Conservation (phyloP, 345 rosid genomes). For the Eucalyptus grandis region DNA sequence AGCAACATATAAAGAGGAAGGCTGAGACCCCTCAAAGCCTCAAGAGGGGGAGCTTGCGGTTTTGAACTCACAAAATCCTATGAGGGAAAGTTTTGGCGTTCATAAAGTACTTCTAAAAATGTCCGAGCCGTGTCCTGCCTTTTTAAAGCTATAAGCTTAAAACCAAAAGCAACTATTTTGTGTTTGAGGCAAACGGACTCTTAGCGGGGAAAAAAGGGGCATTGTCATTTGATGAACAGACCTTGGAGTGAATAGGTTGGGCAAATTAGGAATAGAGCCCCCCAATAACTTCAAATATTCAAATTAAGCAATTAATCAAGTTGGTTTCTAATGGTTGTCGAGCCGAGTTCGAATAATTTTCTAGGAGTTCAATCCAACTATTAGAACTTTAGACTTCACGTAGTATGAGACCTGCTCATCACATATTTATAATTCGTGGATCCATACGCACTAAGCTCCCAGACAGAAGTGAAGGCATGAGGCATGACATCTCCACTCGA, state of each 20-base stretch:
- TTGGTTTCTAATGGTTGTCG: background rate
- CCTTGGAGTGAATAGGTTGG: background rate
- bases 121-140: background rate
- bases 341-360: background rate
- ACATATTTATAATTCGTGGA: background rate
- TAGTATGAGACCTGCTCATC: background rate
- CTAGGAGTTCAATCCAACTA: background rate
- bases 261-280: background rate
- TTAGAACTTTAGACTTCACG: background rate
- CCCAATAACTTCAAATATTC: background rate
- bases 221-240: background rate
- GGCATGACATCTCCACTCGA: background rate
- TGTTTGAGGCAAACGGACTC: background rate
- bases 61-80: background rate
- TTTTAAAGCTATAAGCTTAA: background rate
- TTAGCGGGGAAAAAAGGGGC: background rate
- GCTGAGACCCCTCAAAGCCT: background rate
- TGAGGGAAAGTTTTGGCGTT: background rate
- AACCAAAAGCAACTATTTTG: background rate
- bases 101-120: background rate
- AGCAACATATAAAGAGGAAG: background rate
- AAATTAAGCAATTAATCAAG: background rate
- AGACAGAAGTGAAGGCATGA: background rate
- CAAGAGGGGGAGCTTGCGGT: background rate
- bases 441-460: background rate